These are phyloP conservation scores for Dipodascus geniculatus DNA, from an alignment of 805 yeast genomes.

Conservation along the genomic window DNA sequence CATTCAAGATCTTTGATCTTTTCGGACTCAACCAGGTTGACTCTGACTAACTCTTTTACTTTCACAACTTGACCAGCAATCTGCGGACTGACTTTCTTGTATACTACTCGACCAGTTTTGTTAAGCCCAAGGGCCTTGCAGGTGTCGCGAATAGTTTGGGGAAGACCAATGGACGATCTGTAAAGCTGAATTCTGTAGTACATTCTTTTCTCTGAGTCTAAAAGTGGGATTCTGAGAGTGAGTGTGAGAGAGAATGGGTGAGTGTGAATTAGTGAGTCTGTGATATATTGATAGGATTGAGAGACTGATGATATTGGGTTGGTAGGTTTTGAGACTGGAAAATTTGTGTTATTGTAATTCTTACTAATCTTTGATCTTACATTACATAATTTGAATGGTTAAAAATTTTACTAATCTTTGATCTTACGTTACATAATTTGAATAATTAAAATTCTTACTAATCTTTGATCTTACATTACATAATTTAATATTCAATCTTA, in stretches of 20 bases:
- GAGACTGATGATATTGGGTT: too few relatives aligned
- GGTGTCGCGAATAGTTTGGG: slow-evolving; percentile 52
- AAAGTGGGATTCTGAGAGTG: background rate
- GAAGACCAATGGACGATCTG: slow-evolving; percentile 79
- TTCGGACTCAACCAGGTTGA: slow-evolving; percentile 53
- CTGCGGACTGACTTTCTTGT: slow-evolving; percentile 61
- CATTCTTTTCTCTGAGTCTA: background rate
- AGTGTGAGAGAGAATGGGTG: background rate
- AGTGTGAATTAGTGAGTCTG: background rate
- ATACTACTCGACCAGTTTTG: slow-evolving; percentile 61
- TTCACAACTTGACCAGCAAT: slow-evolving; percentile 75
- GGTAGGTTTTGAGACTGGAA: too few relatives aligned
- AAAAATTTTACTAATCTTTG: too few relatives aligned
- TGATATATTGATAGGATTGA: too few relatives aligned
- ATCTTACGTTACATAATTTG: too few relatives aligned
- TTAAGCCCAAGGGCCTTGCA: slow-evolving; percentile 64
- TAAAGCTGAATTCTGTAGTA: slow-evolving; percentile 2
- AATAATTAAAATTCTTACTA: too few relatives aligned
- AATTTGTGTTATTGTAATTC: too few relatives aligned
- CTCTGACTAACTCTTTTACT: slow-evolving; percentile 78
- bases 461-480: too few relatives aligned
- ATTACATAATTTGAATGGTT: too few relatives aligned
- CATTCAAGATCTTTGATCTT: slow-evolving; percentile 36
- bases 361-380: too few relatives aligned
- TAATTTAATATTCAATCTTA: too few relatives aligned